Conservation (phyloP, 2,329 filamentous ascomycete species). For the Cladosporium austrohemisphaericum region DNA sequence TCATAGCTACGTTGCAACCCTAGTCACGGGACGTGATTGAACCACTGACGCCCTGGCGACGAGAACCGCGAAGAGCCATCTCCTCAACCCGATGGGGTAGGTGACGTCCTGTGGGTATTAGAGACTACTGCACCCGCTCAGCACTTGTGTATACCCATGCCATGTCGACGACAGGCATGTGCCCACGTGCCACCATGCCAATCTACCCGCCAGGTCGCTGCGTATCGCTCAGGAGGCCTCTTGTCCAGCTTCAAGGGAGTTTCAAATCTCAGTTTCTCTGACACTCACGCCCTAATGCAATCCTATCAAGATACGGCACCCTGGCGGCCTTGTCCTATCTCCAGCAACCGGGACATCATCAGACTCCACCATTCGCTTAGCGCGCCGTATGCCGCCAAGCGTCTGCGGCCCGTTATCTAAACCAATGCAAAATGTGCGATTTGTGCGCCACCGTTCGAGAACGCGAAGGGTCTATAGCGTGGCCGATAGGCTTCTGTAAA, state of each 20-base stretch:
- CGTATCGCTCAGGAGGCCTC: not conserved
- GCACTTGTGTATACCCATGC: not conserved
- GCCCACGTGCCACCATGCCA: not conserved
- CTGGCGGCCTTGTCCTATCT: constrained; percentile 8
- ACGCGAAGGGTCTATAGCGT: not conserved
- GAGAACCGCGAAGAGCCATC: too few species aligned
- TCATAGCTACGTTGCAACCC: too few species aligned
- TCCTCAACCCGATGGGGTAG: too few species aligned
- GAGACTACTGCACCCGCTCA: too few species aligned
- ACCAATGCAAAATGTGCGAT: constrained; percentile 8
- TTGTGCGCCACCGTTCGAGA: constrained; percentile 6
- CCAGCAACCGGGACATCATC: constrained; percentile 3
- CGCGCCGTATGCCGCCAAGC: not conserved
- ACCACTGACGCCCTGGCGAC: too few species aligned
- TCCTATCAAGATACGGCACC: constrained; percentile 7
- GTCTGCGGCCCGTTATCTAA: not conserved
- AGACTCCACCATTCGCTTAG: not conserved
- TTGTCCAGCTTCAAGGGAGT: not conserved
- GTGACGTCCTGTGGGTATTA: too few species aligned
- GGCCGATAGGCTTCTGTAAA: constrained; percentile 13
- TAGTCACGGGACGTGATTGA: too few species aligned
- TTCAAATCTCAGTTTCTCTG: not conserved
- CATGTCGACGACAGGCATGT: too few species aligned
- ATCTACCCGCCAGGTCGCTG: not conserved
- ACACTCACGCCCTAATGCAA: not conserved